Percentiles rank a stretch among this genome's conserved stretches.
These are phyloP conservation scores for Rhizophora mangle DNA, from an alignment of 345 rosid genomes.

Conservation along the genomic window DNA sequence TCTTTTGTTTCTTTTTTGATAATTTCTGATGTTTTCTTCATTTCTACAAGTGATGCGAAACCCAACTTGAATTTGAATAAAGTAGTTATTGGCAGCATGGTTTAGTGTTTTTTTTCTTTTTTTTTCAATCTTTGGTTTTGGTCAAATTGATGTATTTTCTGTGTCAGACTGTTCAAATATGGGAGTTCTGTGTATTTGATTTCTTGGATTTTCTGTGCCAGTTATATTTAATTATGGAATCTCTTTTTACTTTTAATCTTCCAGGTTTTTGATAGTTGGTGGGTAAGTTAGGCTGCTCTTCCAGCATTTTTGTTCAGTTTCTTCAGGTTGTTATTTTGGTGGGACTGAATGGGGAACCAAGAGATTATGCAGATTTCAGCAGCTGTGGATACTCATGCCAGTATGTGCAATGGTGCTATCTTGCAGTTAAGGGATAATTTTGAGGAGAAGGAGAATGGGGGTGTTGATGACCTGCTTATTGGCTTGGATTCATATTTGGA, in stretches of 20 bases:
- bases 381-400: conserved; percentile 25
- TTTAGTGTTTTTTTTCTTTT: too few species aligned
- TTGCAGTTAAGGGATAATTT: conserved; percentile 14
- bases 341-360: conserved; percentile 28
- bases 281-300: neutral
- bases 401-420: conserved; percentile 1
- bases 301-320: conserved; percentile 4
- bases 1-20: neutral
- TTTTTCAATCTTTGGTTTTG: too few species aligned
- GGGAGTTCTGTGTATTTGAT: neutral
- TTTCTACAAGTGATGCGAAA: neutral
- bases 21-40: too few species aligned
- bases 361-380: conserved; percentile 23
- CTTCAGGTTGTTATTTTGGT: conserved; percentile 12
- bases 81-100: too few species aligned
- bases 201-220: neutral
- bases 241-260: neutral
- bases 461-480: conserved; percentile 37
- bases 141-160: too few species aligned
- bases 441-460: conserved; percentile 46
- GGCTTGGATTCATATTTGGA: conserved; percentile 63
- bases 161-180: neutral
- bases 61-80: neutral
- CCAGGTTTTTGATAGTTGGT: neutral
- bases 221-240: too few species aligned